These are phyloP conservation scores for Claviceps cyperi DNA, from an alignment of 2,329 filamentous ascomycete genomes.

Conservation along the genomic window DNA sequence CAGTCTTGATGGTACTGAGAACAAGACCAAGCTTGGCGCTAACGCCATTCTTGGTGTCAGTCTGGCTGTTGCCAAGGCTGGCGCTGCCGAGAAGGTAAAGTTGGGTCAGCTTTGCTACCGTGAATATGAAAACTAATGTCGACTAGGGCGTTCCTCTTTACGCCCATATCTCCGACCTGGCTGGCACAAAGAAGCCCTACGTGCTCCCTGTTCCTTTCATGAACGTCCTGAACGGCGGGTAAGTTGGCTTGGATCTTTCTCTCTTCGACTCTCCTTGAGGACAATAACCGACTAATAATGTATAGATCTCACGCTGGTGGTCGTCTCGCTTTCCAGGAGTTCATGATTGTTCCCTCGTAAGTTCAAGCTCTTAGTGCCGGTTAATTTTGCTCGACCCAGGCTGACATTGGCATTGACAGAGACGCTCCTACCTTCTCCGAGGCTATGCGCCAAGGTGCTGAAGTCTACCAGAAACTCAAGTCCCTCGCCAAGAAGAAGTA, in stretches of 20 bases:
- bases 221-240: constrained; percentile 77
- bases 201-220: constrained; percentile 84
- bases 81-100: constrained; percentile 65
- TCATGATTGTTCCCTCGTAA: constrained; percentile 82
- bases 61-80: constrained; percentile 75
- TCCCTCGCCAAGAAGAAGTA: constrained; percentile 97
- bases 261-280: neutral
- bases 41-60: constrained; percentile 81
- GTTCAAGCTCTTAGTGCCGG: constrained; percentile 17
- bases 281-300: neutral
- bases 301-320: constrained; percentile 85
- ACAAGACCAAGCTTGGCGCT: constrained; percentile 80
- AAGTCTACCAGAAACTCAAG: constrained; percentile 99
- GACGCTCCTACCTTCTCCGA: constrained; percentile 83
- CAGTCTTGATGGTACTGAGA: constrained; percentile 68
- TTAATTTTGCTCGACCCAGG: neutral
- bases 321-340: constrained; percentile 87
- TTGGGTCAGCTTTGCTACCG: neutral
- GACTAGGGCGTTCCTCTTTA: constrained; percentile 63
- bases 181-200: constrained; percentile 82
- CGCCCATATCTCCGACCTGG: constrained; percentile 74
- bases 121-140: neutral
- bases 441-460: constrained; percentile 88
- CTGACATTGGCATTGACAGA: constrained; percentile 24
- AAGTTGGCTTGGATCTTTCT: constrained; percentile 10